A percentile compares a stretch with the other conserved stretches of the same genome.
Evolutionary conservation across 108 stramenopile genomes (phyloP).

Genomic region (Stephanodiscus triporus): DNA sequence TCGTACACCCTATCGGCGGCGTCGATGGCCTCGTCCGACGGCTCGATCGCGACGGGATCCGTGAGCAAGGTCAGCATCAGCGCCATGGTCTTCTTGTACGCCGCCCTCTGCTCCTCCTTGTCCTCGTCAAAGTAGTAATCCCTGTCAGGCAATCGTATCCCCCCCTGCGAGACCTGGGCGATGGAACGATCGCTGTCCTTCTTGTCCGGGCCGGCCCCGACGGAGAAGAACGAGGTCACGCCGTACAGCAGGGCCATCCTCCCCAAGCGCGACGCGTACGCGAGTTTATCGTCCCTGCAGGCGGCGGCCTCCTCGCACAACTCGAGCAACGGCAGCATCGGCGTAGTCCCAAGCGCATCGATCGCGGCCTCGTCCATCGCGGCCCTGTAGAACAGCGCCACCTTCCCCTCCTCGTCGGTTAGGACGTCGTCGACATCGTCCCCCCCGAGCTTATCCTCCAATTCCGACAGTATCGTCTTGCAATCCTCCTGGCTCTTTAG

Average conservation of each 20-base stretch:
- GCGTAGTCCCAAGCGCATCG: conserved; percentile 52
- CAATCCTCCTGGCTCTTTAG: conserved; percentile 72
- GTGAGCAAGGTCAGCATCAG: conserved; percentile 62
- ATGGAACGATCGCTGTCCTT: conserved; percentile 64
- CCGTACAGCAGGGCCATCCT: conserved; percentile 30
- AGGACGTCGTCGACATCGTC: neutral
- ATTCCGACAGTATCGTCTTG: conserved; percentile 53
- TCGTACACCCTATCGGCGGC: conserved; percentile 52
- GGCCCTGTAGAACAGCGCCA: conserved; percentile 67
- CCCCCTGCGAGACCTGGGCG: conserved; percentile 64
- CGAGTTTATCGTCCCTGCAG: conserved; percentile 18
- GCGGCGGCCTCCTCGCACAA: conserved; percentile 36
- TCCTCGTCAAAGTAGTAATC: conserved; percentile 90
- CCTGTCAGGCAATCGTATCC: conserved; percentile 72
- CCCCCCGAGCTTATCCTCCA: conserved; percentile 25
- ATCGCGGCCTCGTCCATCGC: conserved; percentile 78
- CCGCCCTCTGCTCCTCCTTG: conserved; percentile 67
- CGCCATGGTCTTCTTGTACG: conserved; percentile 61
- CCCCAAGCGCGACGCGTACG: conserved; percentile 53
- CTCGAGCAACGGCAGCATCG: conserved; percentile 54
- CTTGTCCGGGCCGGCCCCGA: conserved; percentile 66
- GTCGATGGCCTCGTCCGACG: conserved; percentile 19
- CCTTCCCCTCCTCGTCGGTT: conserved; percentile 57
- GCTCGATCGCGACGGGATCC: conserved; percentile 28
- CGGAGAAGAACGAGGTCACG: conserved; percentile 53